Conservation (phyloP, 768 basidiomycete genomes). For the Wakefieldia striispora region DNA sequence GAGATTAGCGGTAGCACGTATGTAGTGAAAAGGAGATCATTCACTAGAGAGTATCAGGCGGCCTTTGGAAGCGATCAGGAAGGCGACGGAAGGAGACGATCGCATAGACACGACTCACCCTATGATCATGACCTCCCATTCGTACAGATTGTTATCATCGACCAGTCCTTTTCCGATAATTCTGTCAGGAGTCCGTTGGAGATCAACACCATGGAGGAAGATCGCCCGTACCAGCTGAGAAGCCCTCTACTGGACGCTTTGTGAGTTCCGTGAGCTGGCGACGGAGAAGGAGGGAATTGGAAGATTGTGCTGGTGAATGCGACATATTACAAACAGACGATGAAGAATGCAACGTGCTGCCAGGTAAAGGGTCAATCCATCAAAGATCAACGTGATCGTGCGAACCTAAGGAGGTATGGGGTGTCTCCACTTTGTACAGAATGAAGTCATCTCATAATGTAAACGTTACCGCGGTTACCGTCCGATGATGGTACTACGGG, state of each 20-base stretch:
- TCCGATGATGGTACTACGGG: no score
- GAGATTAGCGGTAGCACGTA: conserved; percentile 1
- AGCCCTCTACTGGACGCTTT: conserved; percentile 93
- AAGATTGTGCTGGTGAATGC: conserved; percentile 28
- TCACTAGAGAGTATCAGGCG: conserved; percentile 91
- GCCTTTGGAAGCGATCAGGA: conserved; percentile 47
- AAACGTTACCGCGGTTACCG: no score
- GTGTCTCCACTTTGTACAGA: no score
- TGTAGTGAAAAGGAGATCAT: conserved; percentile 18
- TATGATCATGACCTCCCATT: conserved; percentile 96
- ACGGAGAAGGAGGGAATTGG: conserved; percentile 60
- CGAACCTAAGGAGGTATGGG: background rate
- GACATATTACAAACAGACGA: conserved; percentile 17
- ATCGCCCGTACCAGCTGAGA: conserved; percentile 75
- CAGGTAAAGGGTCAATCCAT: no score
- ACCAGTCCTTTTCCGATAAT: conserved; percentile 67
- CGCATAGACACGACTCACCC: conserved; percentile 53
- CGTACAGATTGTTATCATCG: conserved; percentile 90
- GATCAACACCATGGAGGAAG: conserved; percentile 27
- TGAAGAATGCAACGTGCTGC: background rate
- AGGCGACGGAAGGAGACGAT: conserved; percentile 9
- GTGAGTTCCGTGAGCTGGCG: conserved; percentile 83
- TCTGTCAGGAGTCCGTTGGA: conserved; percentile 35
- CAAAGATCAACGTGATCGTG: conserved; percentile 23
- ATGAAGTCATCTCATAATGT: no score